Base-by-base conservation (phyloP, 768 basidiomycete species). In the Hericium alpestre region DNA sequence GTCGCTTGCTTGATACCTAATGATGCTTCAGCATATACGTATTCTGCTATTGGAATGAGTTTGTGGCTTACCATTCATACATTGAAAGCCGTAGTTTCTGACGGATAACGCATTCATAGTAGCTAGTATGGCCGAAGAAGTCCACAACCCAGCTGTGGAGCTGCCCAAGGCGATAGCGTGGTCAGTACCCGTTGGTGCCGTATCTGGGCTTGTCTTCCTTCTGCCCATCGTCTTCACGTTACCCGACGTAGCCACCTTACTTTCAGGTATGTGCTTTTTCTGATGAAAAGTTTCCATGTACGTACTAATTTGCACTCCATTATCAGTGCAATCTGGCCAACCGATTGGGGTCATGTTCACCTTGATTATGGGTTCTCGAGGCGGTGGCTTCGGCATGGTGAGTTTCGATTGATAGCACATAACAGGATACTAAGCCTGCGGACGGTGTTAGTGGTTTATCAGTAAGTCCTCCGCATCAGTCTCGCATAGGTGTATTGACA, bases 121-220 rank as follows among this genome's bases (percentile, higher is more conserved):
- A 40, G 73, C 82, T 15, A 82, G 79, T 59, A 80, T 86, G 79
- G 79, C 82, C 2, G 84, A 85, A 64, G 84, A 86, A 66, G 83
- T 84, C 1, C 76, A 77, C 51, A 72, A 82, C 53, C 84, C 83
- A 0, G 71, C 76, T 1, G 61, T 72, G 11, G 74, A 82, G 54
- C 74, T 85, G 10, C 83, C 83, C 0, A 69, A 68, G 46, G 83
- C 83, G 1, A 74, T 86, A 25, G 70, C 74, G 10, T 76, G 75
- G 70, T 78, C 78, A 0, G 69, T 82, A 38, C 80, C 80, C 0
- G 80, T 81, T 52, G 75, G 78, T 8, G 68, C 77, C 23, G 61
- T 82, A 10, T 69, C 67, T 20, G 84, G 83, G 0, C 59, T 85
- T 1, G 43, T 80, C 6, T 84, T 78, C 64, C 70, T 84, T 54